Evolutionary conservation across 192 early-diverging fungal species (phyloP).

Genomic region (Coemansia sp.): DNA sequence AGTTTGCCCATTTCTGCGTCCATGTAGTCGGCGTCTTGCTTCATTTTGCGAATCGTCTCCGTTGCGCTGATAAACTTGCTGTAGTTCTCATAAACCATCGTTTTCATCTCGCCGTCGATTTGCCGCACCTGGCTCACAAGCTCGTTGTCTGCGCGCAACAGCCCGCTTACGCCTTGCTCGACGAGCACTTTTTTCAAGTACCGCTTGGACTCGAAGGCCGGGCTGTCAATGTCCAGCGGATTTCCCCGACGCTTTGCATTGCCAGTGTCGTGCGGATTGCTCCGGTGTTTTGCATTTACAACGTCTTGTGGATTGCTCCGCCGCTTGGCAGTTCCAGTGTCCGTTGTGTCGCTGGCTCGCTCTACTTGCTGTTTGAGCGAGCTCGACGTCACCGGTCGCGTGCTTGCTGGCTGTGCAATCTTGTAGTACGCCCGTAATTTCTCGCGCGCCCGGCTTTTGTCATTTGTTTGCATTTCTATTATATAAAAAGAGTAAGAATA

Average conservation of each 20-base stretch:
- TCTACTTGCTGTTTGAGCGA: constrained; percentile 7
- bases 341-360: not conserved
- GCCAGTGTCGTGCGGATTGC: constrained; percentile 10
- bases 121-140: constrained; percentile 68
- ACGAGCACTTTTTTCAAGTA: constrained; percentile 75
- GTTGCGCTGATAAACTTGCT: constrained; percentile 95
- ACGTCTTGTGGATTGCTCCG: constrained; percentile 4
- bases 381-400: constrained; percentile 11
- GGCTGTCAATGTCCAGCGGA: constrained; percentile 66
- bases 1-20: constrained; percentile 80
- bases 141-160: constrained; percentile 65
- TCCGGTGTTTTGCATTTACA: not conserved
- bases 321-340: not conserved
- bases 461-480: not conserved
- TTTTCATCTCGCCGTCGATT: constrained; percentile 95
- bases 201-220: constrained; percentile 73
- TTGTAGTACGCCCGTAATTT: constrained; percentile 56
- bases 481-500: not conserved
- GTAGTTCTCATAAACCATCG: constrained; percentile 98
- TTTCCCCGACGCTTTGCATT: constrained; percentile 37
- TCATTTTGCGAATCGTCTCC: constrained; percentile 88
- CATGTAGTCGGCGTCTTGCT: constrained; percentile 81
- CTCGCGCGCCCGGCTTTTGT: constrained; percentile 30
- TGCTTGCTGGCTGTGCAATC: constrained; percentile 31
- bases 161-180: constrained; percentile 63